Evolutionary conservation across 164 flowering plant genomes (phyloP), one percentile per base, ranked within the genome.

Genomic region (Warburgia ugandensis): DNA sequence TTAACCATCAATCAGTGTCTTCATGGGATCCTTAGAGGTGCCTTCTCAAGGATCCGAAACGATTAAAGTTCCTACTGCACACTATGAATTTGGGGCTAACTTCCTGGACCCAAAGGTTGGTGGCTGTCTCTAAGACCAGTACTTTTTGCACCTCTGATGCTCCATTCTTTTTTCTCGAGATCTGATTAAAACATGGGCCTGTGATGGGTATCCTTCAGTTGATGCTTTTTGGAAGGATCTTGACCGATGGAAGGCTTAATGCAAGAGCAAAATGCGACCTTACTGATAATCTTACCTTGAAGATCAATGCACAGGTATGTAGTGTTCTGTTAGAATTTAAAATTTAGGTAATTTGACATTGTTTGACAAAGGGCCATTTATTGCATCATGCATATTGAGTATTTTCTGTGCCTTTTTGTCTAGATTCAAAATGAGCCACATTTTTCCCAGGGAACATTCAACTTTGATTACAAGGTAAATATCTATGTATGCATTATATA

Each of bases 61-160:
- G 13, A 80, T 92, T 45, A 92, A 92, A 73, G 73, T 92, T 44
- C 91, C 98, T 22, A 78, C 88, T 36, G 73, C 96, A 23, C 70
- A 83, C 49, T 92, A 92, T 70, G 96, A 92, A 62, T 92, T 92
- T 54, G 98, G 98, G 41, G 96, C 96, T 25, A 88, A 88, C 63
- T 92, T 69, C 59, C 55, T 92, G 21, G 95, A 88, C 72, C 98
- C 95, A 58, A 80, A 76, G 86, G 98, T 83, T 46, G 23, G 60
- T 47, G 14, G 10, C 38, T n/a, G 0, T 35, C 30, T 6, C 36
- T 32, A 20, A 47, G 5, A 28, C 17, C 32, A 17, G 0, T 0
- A 17, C 28, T 41, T 17, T 51, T 12, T 14, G 14, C n/a, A 27
- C 26, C 3, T 7, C 7, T 38, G 8, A 19, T 4, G 3, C 28